phyloP scores from a whole-genome alignment of 805 yeast genomes.

The Metschnikowia matae region DNA sequence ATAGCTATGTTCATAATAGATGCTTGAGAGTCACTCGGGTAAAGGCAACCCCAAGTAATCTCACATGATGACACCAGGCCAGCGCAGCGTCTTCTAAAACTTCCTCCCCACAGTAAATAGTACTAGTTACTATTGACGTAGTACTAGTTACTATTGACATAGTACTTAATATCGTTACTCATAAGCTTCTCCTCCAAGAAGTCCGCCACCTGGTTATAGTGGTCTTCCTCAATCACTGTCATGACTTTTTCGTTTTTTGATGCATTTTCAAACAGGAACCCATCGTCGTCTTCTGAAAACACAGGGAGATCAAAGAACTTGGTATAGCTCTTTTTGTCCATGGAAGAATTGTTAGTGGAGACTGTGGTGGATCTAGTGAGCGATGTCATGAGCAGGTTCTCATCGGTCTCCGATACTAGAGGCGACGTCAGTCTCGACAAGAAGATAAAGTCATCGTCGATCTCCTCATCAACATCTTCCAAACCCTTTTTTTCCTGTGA shows the following conservation, averaged over 20 bases:
- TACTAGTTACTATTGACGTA: conserved; percentile 13
- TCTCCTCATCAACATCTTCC: conserved; percentile 17
- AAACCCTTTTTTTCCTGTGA: conserved; percentile 1
- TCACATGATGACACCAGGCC: conserved; percentile 4
- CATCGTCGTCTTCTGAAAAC: conserved; percentile 21
- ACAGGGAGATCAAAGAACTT: conserved; percentile 34
- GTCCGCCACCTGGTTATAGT: conserved; percentile 39
- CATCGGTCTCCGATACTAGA: conserved; percentile 27
- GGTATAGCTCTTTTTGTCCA: conserved; percentile 12
- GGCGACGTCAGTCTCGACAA: conserved; percentile 40
- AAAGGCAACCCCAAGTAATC: neutral
- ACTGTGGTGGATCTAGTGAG: conserved; percentile 42
- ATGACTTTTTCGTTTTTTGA: conserved; percentile 17
- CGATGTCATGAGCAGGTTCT: conserved; percentile 35
- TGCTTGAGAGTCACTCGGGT: neutral
- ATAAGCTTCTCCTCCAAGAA: conserved; percentile 38
- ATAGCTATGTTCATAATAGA: neutral
- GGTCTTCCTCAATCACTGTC: conserved; percentile 30
- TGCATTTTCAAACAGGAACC: conserved; percentile 17
- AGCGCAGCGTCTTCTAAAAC: conserved; percentile 1
- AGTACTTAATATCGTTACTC: conserved; percentile 36
- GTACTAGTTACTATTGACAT: conserved; percentile 18
- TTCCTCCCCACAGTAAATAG: neutral
- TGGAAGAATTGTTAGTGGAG: conserved; percentile 27
- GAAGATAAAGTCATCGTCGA: conserved; percentile 21